Percentiles rank a stretch among this genome's conserved stretches.
Evolutionary conservation across 2,329 filamentous ascomycete species (phyloP).

Genomic region (Corinectria fuckeliana): DNA sequence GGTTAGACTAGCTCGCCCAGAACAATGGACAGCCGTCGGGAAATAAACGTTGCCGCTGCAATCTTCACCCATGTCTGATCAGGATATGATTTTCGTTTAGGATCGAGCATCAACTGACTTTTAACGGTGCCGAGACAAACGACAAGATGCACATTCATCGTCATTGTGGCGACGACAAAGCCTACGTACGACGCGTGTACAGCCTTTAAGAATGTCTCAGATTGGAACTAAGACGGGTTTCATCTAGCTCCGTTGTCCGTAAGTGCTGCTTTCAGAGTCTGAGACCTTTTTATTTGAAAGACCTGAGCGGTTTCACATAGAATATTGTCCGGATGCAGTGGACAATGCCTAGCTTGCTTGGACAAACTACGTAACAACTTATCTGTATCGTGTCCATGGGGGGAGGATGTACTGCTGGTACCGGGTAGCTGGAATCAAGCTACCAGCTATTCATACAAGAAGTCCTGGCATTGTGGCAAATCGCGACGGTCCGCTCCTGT

Average conservation of each 20-base stretch:
- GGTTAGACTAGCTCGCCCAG: neutral
- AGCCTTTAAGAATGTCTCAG: neutral
- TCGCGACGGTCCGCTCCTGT: neutral
- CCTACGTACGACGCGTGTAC: neutral
- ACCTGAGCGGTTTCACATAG: neutral
- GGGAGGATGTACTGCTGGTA: neutral
- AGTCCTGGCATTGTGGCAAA: neutral
- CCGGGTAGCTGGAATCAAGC: neutral
- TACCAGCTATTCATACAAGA: neutral
- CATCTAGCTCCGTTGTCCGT: neutral
- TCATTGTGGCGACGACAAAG: neutral
- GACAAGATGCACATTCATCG: neutral
- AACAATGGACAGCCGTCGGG: neutral
- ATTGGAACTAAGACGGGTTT: neutral
- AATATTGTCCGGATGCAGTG: neutral
- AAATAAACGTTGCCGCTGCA: neutral
- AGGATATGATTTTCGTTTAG: neutral
- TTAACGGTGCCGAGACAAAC: neutral
- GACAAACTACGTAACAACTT: no score
- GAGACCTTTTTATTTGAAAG: neutral
- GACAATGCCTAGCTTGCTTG: no score
- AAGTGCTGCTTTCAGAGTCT: neutral
- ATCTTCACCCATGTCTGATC: neutral
- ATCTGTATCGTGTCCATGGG: no score
- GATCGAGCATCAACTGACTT: neutral